Evolutionary conservation across 345 rosid genomes (phyloP), one percentile per base, ranked within the genome.

Genomic region (Reutealis trisperma): DNA sequence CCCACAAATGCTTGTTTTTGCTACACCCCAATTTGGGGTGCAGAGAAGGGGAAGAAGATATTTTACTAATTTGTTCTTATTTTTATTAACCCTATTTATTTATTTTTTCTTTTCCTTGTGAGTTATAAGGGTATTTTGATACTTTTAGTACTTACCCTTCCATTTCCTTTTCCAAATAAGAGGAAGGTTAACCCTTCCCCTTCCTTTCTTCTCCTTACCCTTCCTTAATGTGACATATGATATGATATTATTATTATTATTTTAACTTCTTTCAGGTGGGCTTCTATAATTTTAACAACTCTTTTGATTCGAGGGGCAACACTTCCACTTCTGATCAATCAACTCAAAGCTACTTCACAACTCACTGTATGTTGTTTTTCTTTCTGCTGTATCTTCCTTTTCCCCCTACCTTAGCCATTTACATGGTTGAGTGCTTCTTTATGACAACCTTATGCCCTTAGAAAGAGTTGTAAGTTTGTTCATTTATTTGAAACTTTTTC

Each of bases 301-400:
- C 69, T 93, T 65, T 3, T 93, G 80, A 89, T 91, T 73, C 89
- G 99, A 75, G 79, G 87, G 25, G 80, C 80, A 22, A 89, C 90
- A 5, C 25, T 93, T 75, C 97, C 99, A 25, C 86, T 95, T 77
- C 25, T 89, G 78, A 86, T 95, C 77, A 90, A 89, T 86, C 92
- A 88, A 83, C 86, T 91, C 74, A 94, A 92, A 89, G 85, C 92
- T 64, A 86, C 92, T 21, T 55, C 92, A 62, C 90, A 94, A 81
- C 84, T 94, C 67, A 70, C 91, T 44, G 94, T 92, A 86, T 64
- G 94, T 79, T 51, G 49, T 70, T 73, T 34, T 58, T 59, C 63
- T 63, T 44, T 41, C 34, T 66, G 1, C 32, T 51, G 62, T 18
- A 61, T 72, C 41, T 42, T 60, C 63, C 24, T 24, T 67, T 24